A percentile compares a stretch with the other conserved stretches of the same genome.
Evolutionary conservation across 768 basidiomycete genomes (phyloP).

Genomic region (Mycena maculata): DNA sequence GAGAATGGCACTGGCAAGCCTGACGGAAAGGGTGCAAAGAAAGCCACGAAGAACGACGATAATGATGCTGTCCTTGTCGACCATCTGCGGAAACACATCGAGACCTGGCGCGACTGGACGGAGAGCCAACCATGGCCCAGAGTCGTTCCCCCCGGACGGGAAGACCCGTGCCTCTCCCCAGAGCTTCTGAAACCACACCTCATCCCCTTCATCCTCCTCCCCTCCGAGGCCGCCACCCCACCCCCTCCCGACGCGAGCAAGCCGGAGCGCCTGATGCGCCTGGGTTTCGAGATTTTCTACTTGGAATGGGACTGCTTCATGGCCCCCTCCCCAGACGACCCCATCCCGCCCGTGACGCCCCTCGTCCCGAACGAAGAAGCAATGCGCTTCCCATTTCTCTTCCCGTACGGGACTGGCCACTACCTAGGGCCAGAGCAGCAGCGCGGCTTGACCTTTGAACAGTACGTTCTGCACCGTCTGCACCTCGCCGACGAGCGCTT

Average conservation of each 20-base stretch:
- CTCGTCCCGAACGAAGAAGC: neutral
- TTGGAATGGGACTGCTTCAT: slow-evolving; percentile 19
- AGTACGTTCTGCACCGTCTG: slow-evolving; percentile 4
- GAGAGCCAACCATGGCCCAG: neutral
- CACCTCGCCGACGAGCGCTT: neutral
- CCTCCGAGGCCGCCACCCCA: neutral
- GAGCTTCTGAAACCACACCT: neutral
- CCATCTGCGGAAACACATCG: neutral
- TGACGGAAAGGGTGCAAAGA: too few relatives aligned
- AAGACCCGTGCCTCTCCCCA: neutral
- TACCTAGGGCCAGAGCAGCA: neutral
- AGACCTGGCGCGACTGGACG: neutral
- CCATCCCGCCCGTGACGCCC: neutral
- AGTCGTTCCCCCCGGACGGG: neutral
- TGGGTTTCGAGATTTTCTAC: slow-evolving; percentile 8
- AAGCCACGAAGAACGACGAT: too few relatives aligned
- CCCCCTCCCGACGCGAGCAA: neutral
- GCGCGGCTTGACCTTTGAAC: neutral
- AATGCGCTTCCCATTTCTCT: neutral
- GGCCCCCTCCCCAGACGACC: neutral
- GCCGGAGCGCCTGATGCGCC: neutral
- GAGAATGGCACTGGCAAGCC: too few relatives aligned
- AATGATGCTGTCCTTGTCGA: neutral
- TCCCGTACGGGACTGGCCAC: neutral
- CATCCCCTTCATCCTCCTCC: neutral